Evolutionary conservation across 352 stramenopile genomes (phyloP).

Genomic region (Globisporangium nunn): DNA sequence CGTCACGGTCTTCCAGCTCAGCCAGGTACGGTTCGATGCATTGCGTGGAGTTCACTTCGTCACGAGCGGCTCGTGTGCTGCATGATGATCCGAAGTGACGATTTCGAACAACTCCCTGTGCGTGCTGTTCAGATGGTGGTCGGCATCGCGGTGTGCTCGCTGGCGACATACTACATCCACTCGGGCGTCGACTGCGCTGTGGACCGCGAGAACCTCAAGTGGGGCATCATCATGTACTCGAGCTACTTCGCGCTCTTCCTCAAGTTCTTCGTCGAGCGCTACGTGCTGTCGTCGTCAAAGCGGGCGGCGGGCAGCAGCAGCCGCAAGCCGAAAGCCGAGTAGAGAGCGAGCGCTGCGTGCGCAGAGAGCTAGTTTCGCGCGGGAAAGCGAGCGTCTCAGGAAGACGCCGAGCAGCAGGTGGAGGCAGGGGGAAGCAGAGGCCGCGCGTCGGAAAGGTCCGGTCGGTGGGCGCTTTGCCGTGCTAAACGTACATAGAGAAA

Average conservation of each 20-base stretch:
- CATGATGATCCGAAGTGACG: neutral
- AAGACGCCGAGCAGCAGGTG: neutral
- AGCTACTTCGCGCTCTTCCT: conserved; percentile 92
- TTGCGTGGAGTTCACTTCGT: neutral
- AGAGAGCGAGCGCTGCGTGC: neutral
- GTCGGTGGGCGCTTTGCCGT: neutral
- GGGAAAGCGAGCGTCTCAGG: neutral
- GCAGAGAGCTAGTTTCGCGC: too few relatives aligned
- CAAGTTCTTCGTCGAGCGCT: conserved; percentile 90
- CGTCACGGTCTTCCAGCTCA: conserved; percentile 89
- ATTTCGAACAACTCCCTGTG: neutral
- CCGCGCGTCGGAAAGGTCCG: neutral
- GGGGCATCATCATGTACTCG: conserved; percentile 91
- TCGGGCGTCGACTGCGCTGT: conserved; percentile 58
- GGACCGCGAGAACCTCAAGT: conserved; percentile 83
- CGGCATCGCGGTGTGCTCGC: conserved; percentile 56
- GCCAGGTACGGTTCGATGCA: conserved; percentile 60
- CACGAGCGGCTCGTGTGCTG: too few relatives aligned
- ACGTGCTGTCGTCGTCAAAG: conserved; percentile 50
- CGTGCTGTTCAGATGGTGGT: conserved; percentile 51
- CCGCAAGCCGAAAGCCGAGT: conserved; percentile 29
- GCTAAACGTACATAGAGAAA: conserved; percentile 2
- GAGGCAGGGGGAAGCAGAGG: too few relatives aligned
- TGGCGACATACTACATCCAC: conserved; percentile 80
- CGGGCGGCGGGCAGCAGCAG: conserved; percentile 8